phyloP scores from a whole-genome alignment of 2,329 filamentous ascomycete species.

The Sarocladiaceae sp. region DNA sequence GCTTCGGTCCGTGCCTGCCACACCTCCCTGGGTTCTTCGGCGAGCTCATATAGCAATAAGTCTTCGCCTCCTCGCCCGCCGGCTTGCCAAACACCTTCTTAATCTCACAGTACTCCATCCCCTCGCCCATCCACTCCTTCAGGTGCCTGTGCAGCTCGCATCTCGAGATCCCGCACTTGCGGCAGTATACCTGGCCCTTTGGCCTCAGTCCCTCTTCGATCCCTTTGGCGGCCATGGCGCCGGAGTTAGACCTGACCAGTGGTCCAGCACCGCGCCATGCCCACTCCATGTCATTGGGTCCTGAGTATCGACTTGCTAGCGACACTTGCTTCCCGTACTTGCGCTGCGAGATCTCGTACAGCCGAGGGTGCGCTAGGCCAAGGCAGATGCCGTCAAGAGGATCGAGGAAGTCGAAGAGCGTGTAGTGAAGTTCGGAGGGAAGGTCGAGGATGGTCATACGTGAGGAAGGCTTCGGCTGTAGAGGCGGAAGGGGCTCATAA shows the following conservation, averaged over 20 bases:
- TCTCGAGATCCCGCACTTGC: slow-evolving; percentile 53
- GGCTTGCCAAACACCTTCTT: slow-evolving; percentile 48
- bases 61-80: slow-evolving; percentile 38
- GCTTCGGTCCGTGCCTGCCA: slow-evolving; percentile 43
- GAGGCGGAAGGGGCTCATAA: slow-evolving; percentile 41
- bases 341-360: slow-evolving; percentile 52
- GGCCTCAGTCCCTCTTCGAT: slow-evolving; percentile 35
- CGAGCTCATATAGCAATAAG: slow-evolving; percentile 52
- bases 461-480: slow-evolving; percentile 40
- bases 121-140: slow-evolving; percentile 50
- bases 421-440: slow-evolving; percentile 53
- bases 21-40: slow-evolving; percentile 53
- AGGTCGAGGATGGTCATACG: slow-evolving; percentile 44
- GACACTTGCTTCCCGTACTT: slow-evolving; percentile 48
- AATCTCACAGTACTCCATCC: slow-evolving; percentile 54
- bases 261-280: slow-evolving; percentile 53
- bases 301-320: slow-evolving; percentile 48
- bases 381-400: slow-evolving; percentile 59
- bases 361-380: slow-evolving; percentile 50
- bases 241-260: slow-evolving; percentile 26
- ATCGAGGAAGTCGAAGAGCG: slow-evolving; percentile 56
- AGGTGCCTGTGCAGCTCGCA: slow-evolving; percentile 60
- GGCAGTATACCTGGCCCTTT: slow-evolving; percentile 54
- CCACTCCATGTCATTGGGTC: slow-evolving; percentile 58
- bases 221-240: slow-evolving; percentile 1